phyloP scores from a whole-genome alignment of 2,329 filamentous ascomycete genomes.

The Xylaria sp. region DNA sequence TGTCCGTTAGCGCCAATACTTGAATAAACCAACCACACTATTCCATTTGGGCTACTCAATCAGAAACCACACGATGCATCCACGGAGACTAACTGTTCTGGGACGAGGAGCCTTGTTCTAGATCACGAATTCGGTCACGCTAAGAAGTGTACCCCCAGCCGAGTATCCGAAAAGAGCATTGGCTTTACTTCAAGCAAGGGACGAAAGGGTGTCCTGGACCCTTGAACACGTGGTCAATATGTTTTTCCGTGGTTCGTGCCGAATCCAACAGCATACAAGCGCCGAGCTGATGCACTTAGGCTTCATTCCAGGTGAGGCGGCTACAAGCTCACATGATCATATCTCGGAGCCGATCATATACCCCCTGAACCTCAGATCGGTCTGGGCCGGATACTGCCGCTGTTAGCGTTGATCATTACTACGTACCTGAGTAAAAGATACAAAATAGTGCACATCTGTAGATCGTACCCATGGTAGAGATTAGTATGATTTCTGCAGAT shows the following conservation, averaged over 20 bases:
- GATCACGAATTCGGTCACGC: constrained; percentile 30
- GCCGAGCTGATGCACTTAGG: neutral
- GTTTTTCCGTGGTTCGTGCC: neutral
- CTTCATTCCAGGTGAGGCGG: neutral
- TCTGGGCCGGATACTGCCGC: constrained; percentile 12
- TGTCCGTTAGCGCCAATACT: constrained; percentile 11
- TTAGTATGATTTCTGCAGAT: constrained; percentile 7
- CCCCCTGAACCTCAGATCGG: constrained; percentile 1
- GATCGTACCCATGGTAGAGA: neutral
- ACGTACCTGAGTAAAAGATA: neutral
- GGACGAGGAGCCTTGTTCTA: constrained; percentile 25
- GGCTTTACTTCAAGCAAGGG: constrained; percentile 13
- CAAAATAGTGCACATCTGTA: neutral
- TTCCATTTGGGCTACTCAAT: constrained; percentile 6
- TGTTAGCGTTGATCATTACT: constrained; percentile 24
- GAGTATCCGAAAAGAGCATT: constrained; percentile 13
- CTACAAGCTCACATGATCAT: constrained; percentile 1
- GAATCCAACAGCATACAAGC: neutral
- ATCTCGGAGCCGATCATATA: neutral
- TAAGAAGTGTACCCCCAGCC: constrained; percentile 8
- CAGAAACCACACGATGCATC: constrained; percentile 7
- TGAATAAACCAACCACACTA: constrained; percentile 6
- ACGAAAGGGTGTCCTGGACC: neutral
- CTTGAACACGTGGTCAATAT: constrained; percentile 26
- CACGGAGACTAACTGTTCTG: constrained; percentile 27